These are phyloP conservation scores for Acer yangbiense DNA, from an alignment of 345 rosid genomes.

Conservation along the genomic window DNA sequence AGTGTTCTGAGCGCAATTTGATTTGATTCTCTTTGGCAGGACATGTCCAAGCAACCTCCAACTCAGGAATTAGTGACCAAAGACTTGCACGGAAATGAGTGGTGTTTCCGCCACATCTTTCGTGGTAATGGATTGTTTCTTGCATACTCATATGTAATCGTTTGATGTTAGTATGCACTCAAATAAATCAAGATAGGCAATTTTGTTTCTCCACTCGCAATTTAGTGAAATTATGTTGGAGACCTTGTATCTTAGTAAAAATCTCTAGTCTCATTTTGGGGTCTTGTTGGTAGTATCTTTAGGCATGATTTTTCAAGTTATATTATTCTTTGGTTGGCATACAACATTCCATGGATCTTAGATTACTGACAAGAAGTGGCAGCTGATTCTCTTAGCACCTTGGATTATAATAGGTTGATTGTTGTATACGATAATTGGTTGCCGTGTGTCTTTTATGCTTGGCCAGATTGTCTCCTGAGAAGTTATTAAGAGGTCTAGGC, in stretches of 20 bases:
- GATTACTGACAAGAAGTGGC: not conserved
- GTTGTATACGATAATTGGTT: not conserved
- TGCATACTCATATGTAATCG: not conserved
- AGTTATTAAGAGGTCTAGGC: not conserved
- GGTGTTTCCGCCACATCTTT: slow-evolving; percentile 65
- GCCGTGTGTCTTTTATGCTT: not conserved
- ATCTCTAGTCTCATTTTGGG: not conserved
- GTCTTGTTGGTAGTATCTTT: not conserved
- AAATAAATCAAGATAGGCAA: not conserved
- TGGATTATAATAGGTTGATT: not conserved
- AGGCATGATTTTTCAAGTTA: not conserved
- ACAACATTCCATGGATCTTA: not conserved
- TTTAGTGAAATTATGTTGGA: slow-evolving; percentile 2
- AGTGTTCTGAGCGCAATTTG: not conserved
- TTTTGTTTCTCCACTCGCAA: not conserved
- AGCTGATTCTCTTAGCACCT: not conserved
- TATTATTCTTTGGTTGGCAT: too few species aligned
- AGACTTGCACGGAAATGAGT: slow-evolving; percentile 66
- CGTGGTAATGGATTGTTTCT: slow-evolving; percentile 33
- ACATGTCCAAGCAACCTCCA: slow-evolving; percentile 66
- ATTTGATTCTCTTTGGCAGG: slow-evolving; percentile 34
- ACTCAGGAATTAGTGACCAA: slow-evolving; percentile 63
- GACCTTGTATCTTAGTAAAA: not conserved
- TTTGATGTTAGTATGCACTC: not conserved
- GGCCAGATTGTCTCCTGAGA: not conserved